phyloP scores from a whole-genome alignment of 2,329 filamentous ascomycete genomes.

The Xylaria digitata region DNA sequence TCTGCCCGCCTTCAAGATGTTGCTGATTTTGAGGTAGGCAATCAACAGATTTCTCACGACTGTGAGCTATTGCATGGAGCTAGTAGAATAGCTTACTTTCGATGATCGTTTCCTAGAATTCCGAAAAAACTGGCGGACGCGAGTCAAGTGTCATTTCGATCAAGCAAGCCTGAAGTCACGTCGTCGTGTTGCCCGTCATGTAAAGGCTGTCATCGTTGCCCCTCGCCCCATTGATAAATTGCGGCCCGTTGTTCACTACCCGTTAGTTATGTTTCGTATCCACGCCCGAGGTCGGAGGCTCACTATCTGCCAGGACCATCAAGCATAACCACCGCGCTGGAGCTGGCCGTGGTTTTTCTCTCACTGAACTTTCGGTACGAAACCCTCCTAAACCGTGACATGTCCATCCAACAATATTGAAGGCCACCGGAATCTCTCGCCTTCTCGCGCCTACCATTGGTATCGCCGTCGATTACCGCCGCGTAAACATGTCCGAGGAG shows the following conservation, averaged over 20 bases:
- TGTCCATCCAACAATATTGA: background rate
- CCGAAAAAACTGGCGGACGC: constrained; percentile 1
- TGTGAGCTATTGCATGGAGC: background rate
- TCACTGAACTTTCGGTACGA: constrained; percentile 3
- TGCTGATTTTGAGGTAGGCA: background rate
- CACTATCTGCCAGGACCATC: background rate
- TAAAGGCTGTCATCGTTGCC: background rate
- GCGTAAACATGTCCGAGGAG: background rate
- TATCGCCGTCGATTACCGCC: background rate
- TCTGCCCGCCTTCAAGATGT: background rate
- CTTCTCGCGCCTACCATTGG: background rate
- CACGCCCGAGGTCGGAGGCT: background rate
- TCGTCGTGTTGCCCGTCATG: constrained; percentile 3
- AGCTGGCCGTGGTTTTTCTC: constrained; percentile 1
- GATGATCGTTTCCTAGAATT: background rate
- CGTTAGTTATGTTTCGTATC: background rate
- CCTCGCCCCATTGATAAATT: background rate
- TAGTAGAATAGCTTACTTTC: background rate
- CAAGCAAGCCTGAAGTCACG: background rate
- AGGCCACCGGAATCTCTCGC: background rate
- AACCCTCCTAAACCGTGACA: background rate
- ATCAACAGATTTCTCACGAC: constrained; percentile 1
- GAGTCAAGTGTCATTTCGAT: constrained; percentile 1
- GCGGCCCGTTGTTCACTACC: constrained; percentile 4
- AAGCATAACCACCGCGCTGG: background rate